Base-by-base conservation (phyloP, 352 stramenopile species). In the Phytophthora pisi region DNA sequence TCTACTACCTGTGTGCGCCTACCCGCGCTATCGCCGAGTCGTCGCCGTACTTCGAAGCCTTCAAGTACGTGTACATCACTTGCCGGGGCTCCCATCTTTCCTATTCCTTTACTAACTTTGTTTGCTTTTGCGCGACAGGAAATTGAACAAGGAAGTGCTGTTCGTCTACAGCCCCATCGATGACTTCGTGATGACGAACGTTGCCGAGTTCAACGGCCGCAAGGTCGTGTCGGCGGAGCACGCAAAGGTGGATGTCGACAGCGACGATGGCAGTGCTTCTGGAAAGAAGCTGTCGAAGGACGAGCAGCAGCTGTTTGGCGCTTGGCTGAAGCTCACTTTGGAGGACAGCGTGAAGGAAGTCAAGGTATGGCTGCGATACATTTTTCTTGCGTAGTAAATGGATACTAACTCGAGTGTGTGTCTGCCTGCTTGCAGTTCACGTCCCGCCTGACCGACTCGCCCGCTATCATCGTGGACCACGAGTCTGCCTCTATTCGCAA, bases 131-230 rank as follows among this genome's bases (percentile, higher is more conserved):
- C 15, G 28, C 55, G 51, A 15, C 38, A 95, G 87, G 70, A 94
- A 95, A 73, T 82, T 84, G 57, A 95, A 95, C 74, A 95, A 94
- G 75, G 93, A 98, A 68, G 98, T 99, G 47, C 75, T 99, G 47
- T 99, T 99, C 65, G 84, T 99, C 49, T 99, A 99, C 82, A 97
- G 93, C 68, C 86, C 97, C 6, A 99, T 99, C 63, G 98, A 99
- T 68, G 98, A 99, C 74, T 99, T 99, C 68, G 98, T 99, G 49
- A 99, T 99, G 96, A 97, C 92, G 36, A 99, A 99, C 77, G 80
- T 99, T 51, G 93, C 84, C 51, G 89, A 96, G 63, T 99, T 98
- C 72, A 97, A 99, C 77, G 96, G 93, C 61, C 87, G 97, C 23
- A 96, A 98, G 75, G 80, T 99, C 40, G 84, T 99, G 8, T 98